These are phyloP conservation scores for Quercus wislizeni DNA, from an alignment of 306 rosid genomes.

Conservation along the genomic window DNA sequence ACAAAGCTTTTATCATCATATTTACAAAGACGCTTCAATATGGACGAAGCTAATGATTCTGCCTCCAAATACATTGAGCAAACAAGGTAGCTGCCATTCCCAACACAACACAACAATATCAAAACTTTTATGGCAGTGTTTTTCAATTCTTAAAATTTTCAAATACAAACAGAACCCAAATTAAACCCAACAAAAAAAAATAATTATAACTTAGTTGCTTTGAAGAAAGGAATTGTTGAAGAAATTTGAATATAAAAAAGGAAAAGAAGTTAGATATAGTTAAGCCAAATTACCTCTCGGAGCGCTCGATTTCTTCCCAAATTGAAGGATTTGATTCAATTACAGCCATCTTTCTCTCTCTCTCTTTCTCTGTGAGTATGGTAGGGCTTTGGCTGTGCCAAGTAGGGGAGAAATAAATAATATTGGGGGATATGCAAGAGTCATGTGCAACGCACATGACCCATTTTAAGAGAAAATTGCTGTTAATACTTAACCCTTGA, in stretches of 20 bases:
- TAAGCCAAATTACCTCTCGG: conserved; percentile 61
- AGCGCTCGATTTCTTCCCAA: conserved; percentile 66
- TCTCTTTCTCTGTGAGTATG: no score
- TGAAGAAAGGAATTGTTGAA: no score
- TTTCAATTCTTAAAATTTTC: not conserved
- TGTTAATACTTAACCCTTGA: no score
- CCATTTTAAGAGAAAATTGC: no score
- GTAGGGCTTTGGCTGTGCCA: no score
- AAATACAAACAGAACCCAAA: not conserved
- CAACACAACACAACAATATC: not conserved
- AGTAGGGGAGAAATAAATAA: no score
- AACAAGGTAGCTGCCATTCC: conserved; percentile 63
- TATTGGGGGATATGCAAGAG: no score
- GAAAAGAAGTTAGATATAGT: not conserved
- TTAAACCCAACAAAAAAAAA: not conserved
- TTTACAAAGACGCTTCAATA: conserved; percentile 40
- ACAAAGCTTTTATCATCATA: not conserved
- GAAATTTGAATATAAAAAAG: no score
- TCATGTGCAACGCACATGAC: no score
- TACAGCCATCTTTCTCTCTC: conserved; percentile 4
- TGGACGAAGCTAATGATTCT: conserved; percentile 53
- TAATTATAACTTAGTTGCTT: no score
- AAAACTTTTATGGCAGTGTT: not conserved
- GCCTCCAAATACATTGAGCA: conserved; percentile 73
- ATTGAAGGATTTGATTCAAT: conserved; percentile 9